phyloP scores from a whole-genome alignment of 1,284 basidiomycete species.

The Gymnopus androsaceus region DNA sequence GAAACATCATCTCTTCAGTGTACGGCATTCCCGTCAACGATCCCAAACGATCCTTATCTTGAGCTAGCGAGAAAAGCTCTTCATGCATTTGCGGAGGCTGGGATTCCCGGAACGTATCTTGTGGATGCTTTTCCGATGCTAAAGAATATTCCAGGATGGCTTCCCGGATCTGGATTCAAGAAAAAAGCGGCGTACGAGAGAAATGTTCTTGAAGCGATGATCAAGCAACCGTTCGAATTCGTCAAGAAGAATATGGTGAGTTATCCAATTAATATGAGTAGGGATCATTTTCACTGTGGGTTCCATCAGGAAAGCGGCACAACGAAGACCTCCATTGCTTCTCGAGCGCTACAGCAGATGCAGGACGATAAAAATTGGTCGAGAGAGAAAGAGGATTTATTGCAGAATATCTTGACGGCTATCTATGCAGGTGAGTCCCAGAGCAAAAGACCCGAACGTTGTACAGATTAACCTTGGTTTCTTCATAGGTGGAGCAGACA shows the following conservation, averaged over 20 bases:
- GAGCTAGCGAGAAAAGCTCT: background rate
- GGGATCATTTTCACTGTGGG: background rate
- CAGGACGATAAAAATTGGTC: background rate
- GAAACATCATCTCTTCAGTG: too few species aligned
- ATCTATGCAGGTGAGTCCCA: conserved; percentile 14
- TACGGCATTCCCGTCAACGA: conserved; percentile 20
- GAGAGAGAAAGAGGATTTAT: background rate
- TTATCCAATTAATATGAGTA: background rate
- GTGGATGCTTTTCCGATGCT: conserved; percentile 17
- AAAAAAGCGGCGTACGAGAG: conserved; percentile 8
- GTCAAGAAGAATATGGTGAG: conserved; percentile 10
- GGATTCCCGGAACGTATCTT: conserved; percentile 7
- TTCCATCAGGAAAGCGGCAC: conserved; percentile 11
- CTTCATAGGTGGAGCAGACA: background rate
- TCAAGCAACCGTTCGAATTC: conserved; percentile 4
- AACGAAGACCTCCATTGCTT: conserved; percentile 12
- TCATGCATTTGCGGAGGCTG: background rate
- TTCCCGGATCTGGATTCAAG: conserved; percentile 17
- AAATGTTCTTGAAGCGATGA: conserved; percentile 1
- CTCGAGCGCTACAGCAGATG: too few species aligned
- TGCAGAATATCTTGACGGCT: background rate
- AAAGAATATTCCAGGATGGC: conserved; percentile 15
- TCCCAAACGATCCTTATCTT: conserved; percentile 16
- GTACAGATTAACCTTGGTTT: background rate
- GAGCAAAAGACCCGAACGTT: background rate